These are phyloP conservation scores for Alternaria sp. DNA, from an alignment of 2,329 filamentous ascomycete species.

Conservation along the genomic window DNA sequence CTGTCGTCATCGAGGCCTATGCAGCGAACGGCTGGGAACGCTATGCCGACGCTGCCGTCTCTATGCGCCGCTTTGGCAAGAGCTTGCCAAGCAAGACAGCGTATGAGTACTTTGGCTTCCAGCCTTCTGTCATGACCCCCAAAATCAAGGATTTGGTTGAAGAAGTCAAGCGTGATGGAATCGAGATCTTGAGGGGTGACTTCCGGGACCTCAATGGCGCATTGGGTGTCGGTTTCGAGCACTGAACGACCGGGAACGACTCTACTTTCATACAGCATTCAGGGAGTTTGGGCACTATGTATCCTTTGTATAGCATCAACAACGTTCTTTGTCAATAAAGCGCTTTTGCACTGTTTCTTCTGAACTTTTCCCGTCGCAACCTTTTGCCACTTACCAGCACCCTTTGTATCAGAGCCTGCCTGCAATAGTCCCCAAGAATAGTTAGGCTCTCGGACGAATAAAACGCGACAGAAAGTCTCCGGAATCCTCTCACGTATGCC, in stretches of 20 bases:
- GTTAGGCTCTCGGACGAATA: neutral
- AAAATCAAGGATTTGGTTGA: slow-evolving; percentile 50
- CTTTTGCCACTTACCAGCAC: neutral
- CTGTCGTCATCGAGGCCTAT: slow-evolving; percentile 68
- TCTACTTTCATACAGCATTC: neutral
- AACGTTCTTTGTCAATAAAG: neutral
- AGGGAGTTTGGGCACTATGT: neutral
- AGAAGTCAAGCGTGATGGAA: slow-evolving; percentile 46
- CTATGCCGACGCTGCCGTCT: slow-evolving; percentile 65
- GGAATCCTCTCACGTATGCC: neutral
- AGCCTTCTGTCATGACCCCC: slow-evolving; percentile 55
- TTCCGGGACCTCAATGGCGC: slow-evolving; percentile 24
- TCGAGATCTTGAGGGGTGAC: slow-evolving; percentile 24
- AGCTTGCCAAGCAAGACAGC: slow-evolving; percentile 63
- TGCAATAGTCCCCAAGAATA: neutral
- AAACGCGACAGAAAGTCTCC: neutral
- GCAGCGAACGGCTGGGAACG: slow-evolving; percentile 66
- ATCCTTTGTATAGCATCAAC: neutral
- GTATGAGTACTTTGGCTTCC: slow-evolving; percentile 65
- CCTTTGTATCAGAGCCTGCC: neutral
- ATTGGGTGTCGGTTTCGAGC: slow-evolving; percentile 22
- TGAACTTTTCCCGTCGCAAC: neutral
- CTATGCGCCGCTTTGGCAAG: slow-evolving; percentile 65
- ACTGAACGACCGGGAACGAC: neutral
- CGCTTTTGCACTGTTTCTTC: neutral